These are phyloP conservation scores for Cnidoscolus chayamansa DNA, from an alignment of 441 rosid genomes.

Conservation along the genomic window DNA sequence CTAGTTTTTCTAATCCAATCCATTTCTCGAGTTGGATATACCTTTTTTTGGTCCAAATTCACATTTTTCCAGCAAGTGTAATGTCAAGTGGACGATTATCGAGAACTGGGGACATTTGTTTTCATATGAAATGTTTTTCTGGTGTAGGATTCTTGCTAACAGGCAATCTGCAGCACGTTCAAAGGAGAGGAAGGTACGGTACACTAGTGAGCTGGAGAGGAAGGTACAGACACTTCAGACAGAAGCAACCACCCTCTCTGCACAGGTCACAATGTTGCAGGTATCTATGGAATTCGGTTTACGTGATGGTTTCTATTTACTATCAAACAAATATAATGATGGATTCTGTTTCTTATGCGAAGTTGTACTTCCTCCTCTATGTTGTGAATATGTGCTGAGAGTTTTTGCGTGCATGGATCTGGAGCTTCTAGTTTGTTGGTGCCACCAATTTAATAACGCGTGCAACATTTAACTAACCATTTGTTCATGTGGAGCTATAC, in stretches of 20 bases:
- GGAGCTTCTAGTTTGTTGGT: neutral
- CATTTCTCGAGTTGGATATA: neutral
- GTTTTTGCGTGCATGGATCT: neutral
- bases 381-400: neutral
- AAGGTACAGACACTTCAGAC: constrained; percentile 93
- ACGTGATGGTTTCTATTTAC: neutral
- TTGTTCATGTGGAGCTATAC: neutral
- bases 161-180: constrained; percentile 96
- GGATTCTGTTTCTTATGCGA: neutral
- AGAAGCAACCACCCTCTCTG: constrained; percentile 93
- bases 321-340: neutral
- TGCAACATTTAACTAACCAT: neutral
- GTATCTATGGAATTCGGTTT: constrained; percentile 29
- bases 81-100: neutral
- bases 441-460: neutral
- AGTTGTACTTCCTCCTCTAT: neutral
- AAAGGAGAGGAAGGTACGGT: constrained; percentile 83
- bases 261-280: constrained; percentile 91
- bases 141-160: constrained; percentile 74
- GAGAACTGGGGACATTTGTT: neutral
- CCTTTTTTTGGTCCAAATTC: neutral
- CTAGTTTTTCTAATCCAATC: neutral
- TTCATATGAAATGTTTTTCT: constrained; percentile 21
- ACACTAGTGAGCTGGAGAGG: constrained; percentile 81
- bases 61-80: neutral